phyloP scores from a whole-genome alignment of 202 grass and related monocot species.

The Bolboschoenoplectus hybrid region DNA sequence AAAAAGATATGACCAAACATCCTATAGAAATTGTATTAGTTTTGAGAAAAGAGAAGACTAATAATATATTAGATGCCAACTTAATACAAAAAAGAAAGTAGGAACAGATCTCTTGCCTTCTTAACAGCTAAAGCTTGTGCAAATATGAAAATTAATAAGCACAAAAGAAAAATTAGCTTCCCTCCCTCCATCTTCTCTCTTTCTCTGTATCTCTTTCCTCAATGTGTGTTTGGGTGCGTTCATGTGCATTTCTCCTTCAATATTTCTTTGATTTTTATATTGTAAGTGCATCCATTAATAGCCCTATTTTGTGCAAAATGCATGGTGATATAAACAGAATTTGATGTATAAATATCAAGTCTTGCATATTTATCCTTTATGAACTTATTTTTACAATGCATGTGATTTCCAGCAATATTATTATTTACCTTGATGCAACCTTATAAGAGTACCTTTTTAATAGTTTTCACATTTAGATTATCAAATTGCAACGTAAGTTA shows the following conservation, averaged over 20 bases:
- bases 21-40: background rate
- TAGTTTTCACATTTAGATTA: background rate
- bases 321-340: background rate
- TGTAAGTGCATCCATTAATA: background rate
- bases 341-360: background rate
- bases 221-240: background rate
- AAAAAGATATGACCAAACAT: background rate
- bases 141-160: background rate
- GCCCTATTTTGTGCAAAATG: background rate
- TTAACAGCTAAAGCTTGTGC: background rate
- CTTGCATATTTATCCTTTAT: no score
- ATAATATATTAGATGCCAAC: background rate
- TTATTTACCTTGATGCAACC: background rate
- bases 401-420: background rate
- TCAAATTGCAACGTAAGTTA: background rate
- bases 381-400: background rate
- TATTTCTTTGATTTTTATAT: background rate
- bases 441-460: background rate
- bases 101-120: background rate
- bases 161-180: slow-evolving; percentile 23
- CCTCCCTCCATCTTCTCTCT: background rate
- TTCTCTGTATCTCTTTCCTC: background rate
- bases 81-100: background rate
- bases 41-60: background rate
- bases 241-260: background rate